Base-by-base conservation (phyloP, 2,329 filamentous ascomycete species). In the Nigrospora sphaerica region DNA sequence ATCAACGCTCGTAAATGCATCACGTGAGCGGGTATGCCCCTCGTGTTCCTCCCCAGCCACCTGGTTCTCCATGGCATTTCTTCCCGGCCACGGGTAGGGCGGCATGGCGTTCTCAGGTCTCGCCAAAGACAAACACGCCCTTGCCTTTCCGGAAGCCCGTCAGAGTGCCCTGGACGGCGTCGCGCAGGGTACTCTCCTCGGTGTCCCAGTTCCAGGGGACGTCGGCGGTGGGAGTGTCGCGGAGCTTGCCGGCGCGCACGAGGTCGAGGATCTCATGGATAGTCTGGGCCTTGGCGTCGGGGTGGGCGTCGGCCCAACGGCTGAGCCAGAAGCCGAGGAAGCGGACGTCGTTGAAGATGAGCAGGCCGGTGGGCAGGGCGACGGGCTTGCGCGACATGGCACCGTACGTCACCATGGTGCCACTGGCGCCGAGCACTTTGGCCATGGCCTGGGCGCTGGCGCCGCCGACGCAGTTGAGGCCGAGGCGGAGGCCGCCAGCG, bases 321-420 rank as follows among this genome's bases (percentile, higher is more conserved):
- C 86, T 93, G 19, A 97, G 82, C 93, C 93, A 98, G 67, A 97
- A 98, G 5, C 93, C 95, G 51, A 88, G 78, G 60, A 96, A 95
- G 44, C 80, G 77, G 44, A 97, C 75, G 57, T 97, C 83, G 66
- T 92, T 93, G 72, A 98, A 98, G 57, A 98, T 98, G 49, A 97
- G 72, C 55, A 95, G 73, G 0, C 86, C 87, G 1, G 91, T 86
- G 0, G 92, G 89, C 50, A 97, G 68, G 7, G 78, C 75, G 23
- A 96, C 77, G 0, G 92, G 91, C 70, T 95, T 85, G 63, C 86
- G 87, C 32, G 87, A 83, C 93, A 98, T 98, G 43, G 88, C 92
- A 23, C 93, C 93, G 62, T 98, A 98, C 5, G 92, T 95, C 19
- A 98, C 89, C 65, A 97, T 74, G 47, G 85, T 83, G 2, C 80